Conservation (phyloP, 2,329 filamentous ascomycete genomes). For the Alternaria rosae region DNA sequence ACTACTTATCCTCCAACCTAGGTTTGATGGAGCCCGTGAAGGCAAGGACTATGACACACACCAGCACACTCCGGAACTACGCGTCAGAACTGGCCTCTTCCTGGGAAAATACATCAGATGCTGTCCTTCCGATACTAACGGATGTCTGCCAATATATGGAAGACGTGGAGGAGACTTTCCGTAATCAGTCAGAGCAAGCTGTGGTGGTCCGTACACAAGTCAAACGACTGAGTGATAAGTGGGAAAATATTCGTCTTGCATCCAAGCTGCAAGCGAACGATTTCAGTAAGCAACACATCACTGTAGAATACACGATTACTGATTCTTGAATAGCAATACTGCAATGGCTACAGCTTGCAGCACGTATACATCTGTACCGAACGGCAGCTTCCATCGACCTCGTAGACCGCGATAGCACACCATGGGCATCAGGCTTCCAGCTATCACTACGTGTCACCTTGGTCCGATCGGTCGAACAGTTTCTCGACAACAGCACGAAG, state of each 20-base stretch:
- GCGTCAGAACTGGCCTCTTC: slow-evolving; percentile 41
- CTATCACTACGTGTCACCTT: slow-evolving; percentile 43
- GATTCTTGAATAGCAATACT: slow-evolving; percentile 34
- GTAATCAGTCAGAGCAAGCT: slow-evolving; percentile 35
- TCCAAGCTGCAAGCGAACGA: slow-evolving; percentile 41
- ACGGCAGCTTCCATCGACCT: slow-evolving; percentile 38
- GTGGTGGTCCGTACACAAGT: slow-evolving; percentile 42
- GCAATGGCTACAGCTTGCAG: slow-evolving; percentile 43
- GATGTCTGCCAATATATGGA: slow-evolving; percentile 47
- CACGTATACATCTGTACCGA: slow-evolving; percentile 40
- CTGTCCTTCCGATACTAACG: slow-evolving; percentile 39
- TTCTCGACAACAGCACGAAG: slow-evolving; percentile 42
- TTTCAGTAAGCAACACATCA: slow-evolving; percentile 33
- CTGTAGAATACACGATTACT: slow-evolving; percentile 4
- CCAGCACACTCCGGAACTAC: slow-evolving; percentile 38
- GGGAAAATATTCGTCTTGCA: slow-evolving; percentile 40
- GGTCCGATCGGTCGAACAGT: slow-evolving; percentile 44
- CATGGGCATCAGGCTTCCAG: slow-evolving; percentile 47
- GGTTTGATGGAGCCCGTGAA: slow-evolving; percentile 35
- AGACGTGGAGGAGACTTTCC: slow-evolving; percentile 46
- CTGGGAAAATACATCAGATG: slow-evolving; percentile 42
- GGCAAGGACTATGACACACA: slow-evolving; percentile 35
- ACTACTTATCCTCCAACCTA: slow-evolving; percentile 42
- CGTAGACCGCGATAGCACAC: slow-evolving; percentile 35
- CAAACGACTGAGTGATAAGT: slow-evolving; percentile 44